Percentiles rank a stretch among this genome's conserved stretches.
These are phyloP conservation scores for Skeletonema menzelii DNA, from an alignment of 108 stramenopile genomes.

Conservation along the genomic window DNA sequence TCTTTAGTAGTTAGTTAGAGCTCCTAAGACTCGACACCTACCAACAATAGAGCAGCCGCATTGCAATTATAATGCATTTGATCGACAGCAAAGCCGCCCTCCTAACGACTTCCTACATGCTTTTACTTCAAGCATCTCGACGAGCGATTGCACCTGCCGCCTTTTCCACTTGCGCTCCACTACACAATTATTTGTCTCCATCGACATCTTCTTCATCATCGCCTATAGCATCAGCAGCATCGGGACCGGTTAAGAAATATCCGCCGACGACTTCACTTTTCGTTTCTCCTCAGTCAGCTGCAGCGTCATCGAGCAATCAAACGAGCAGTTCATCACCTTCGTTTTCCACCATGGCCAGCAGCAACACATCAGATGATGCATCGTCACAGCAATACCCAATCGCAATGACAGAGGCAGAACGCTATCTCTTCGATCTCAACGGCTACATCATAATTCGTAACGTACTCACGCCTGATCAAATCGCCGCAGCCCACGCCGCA, in stretches of 20 bases:
- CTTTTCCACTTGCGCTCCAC: neutral
- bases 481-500: slow-evolving; percentile 70
- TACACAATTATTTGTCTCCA: neutral
- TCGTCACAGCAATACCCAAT: slow-evolving; percentile 5
- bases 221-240: slow-evolving; percentile 1
- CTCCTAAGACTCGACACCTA: no score
- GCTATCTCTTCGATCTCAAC: slow-evolving; percentile 93
- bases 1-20: no score
- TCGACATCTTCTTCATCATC: neutral
- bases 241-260: neutral
- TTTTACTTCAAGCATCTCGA: slow-evolving; percentile 5
- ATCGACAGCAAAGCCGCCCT: neutral
- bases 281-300: neutral
- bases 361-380: neutral
- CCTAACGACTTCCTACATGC: neutral
- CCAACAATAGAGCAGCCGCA: neutral
- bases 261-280: neutral
- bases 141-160: slow-evolving; percentile 9
- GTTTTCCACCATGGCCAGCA: slow-evolving; percentile 36
- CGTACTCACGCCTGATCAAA: slow-evolving; percentile 81
- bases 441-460: slow-evolving; percentile 83
- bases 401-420: slow-evolving; percentile 82
- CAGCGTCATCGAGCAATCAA: slow-evolving; percentile 13
- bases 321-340: neutral
- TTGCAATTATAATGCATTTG: neutral